These are phyloP conservation scores for Phialocephala sp. DNA, from an alignment of 2,329 filamentous ascomycete species.

Conservation along the genomic window DNA sequence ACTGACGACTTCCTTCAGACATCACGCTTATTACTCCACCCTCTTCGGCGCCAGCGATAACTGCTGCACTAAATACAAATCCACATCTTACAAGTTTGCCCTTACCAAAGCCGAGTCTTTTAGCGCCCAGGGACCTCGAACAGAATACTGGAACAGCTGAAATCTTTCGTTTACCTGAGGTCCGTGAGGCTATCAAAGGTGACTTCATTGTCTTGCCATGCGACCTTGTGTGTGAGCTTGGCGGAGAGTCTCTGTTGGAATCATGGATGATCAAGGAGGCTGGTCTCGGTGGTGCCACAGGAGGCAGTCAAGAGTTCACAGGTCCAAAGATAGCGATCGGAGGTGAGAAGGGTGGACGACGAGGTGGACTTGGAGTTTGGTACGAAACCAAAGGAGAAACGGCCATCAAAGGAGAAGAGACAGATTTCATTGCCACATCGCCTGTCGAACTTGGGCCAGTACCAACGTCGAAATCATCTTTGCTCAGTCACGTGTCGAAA, in stretches of 20 bases:
- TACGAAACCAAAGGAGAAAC: conserved; percentile 83
- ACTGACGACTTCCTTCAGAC: conserved; percentile 47
- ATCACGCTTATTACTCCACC: conserved; percentile 69
- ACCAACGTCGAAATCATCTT: conserved; percentile 64
- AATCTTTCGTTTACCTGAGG: conserved; percentile 82
- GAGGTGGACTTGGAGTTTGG: conserved; percentile 87
- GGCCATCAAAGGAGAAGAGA: conserved; percentile 86
- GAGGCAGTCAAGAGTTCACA: conserved; percentile 49
- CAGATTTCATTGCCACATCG: conserved; percentile 85
- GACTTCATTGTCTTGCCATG: conserved; percentile 94
- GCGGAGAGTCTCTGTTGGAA: conserved; percentile 81
- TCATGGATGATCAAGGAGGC: conserved; percentile 89
- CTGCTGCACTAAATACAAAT: conserved; percentile 74
- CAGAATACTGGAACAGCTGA: conserved; percentile 90
- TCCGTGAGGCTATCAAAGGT: conserved; percentile 76
- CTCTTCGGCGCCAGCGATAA: conserved; percentile 69
- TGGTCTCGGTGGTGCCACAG: conserved; percentile 67
- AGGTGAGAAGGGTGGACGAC: conserved; percentile 63
- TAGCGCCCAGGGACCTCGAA: conserved; percentile 77
- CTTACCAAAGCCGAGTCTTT: conserved; percentile 72
- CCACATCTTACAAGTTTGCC: conserved; percentile 78
- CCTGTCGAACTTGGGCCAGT: conserved; percentile 65
- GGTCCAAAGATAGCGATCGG: conserved; percentile 55
- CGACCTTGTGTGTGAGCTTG: conserved; percentile 89
- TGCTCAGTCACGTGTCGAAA: conserved; percentile 73